A percentile compares a stretch with the other conserved stretches of the same genome.
These are phyloP conservation scores for Pseudogymnoascus sp. DNA, from an alignment of 2,329 filamentous ascomycete species.

Conservation along the genomic window DNA sequence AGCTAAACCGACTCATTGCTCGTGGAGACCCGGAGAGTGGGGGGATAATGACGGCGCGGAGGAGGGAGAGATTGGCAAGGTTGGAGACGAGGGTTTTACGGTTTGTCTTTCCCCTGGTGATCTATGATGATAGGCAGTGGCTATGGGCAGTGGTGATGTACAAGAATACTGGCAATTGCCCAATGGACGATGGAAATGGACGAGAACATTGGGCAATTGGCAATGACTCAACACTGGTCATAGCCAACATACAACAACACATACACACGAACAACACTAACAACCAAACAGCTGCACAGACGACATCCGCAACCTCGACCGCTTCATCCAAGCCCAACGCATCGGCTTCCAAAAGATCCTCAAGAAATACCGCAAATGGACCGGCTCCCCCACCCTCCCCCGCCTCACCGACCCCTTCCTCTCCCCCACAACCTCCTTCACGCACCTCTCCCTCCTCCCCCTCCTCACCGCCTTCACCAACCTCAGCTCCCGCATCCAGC, in stretches of 20 bases:
- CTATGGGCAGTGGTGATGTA: not conserved
- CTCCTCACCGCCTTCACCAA: slow-evolving; percentile 44
- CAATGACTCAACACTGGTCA: not conserved
- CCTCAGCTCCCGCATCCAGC: slow-evolving; percentile 39
- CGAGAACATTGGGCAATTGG: not conserved
- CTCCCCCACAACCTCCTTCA: slow-evolving; percentile 62
- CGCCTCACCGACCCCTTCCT: slow-evolving; percentile 62
- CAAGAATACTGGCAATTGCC: not conserved
- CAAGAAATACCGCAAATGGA: slow-evolving; percentile 89
- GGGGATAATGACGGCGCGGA: not conserved
- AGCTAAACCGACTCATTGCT: slow-evolving; percentile 33
- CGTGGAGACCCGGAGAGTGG: not conserved
- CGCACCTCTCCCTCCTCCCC: slow-evolving; percentile 53
- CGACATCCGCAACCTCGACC: slow-evolving; percentile 61
- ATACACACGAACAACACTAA: slow-evolving; percentile 21
- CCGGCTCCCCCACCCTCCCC: slow-evolving; percentile 56
- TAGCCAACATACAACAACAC: slow-evolving; percentile 10
- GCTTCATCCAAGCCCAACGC: slow-evolving; percentile 66
- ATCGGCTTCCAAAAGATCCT: slow-evolving; percentile 74
- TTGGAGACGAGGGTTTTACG: slow-evolving; percentile 3
- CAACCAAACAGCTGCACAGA: slow-evolving; percentile 45
- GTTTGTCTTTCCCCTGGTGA: not conserved
- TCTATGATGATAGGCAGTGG: not conserved
- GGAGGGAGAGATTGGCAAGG: not conserved
- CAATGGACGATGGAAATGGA: not conserved